Evolutionary conservation across 1,139 yeast species (phyloP), one percentile per base, ranked within the genome.

Genomic region (Scheffersomyces parashehatae): DNA sequence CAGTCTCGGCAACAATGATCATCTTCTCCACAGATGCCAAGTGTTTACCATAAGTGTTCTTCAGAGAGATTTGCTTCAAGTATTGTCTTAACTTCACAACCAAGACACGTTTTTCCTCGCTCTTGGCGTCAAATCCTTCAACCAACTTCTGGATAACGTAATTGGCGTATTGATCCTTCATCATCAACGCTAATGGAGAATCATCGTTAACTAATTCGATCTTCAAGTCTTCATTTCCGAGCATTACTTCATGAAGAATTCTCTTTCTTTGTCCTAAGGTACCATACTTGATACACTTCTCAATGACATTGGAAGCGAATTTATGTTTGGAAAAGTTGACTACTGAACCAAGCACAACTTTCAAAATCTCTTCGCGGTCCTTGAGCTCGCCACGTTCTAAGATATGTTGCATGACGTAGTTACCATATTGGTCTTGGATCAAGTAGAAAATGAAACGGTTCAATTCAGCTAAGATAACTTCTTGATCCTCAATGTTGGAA

Each of bases 121-220:
- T 85, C 48, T 77, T 78, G 7, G 95, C 80, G 53, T 70, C 77
- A 51, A 74, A 73, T 3, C 88, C 87, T 54, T 88, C 97, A 33
- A 93, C 90, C 56, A 95, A 77, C 63, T 93, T 93, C 66, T 93
- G 99, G 45, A 93, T 89, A 37, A 93, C 99, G 62, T 93, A 93
- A 65, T 93, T 93, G 15, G 98, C 99, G 68, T 86, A 95, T 62
- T 93, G 99, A 65, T 93, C 99, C 62, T 89, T 88, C 90, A 95
- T 91, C 98, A 93, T 90, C 45, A 84, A 66, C 12, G 88, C 87
- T 52, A 86, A 70, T 11, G 89, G 80, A 1, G 87, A 77, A 41
- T 77, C 79, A 47, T 74, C 81, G 7, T 57, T 64, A 20, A 82
- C 78, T 13, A 52, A 47, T 36, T 77, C 81, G 53, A 68, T 59